These are phyloP conservation scores for Sporisorium exsertum DNA, from an alignment of 1,284 basidiomycete species.

Conservation along the genomic window DNA sequence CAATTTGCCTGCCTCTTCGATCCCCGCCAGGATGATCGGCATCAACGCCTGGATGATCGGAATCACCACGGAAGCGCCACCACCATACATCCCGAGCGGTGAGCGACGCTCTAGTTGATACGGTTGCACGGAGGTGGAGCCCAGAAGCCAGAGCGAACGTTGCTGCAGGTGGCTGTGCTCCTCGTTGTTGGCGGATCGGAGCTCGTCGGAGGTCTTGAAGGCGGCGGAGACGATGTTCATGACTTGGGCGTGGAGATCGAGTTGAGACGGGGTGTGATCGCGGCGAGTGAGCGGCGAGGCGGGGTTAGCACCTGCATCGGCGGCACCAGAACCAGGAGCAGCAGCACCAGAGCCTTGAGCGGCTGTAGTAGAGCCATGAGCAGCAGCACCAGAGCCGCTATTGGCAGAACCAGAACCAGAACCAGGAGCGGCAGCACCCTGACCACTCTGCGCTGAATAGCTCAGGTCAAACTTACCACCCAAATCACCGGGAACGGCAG, in stretches of 20 bases:
- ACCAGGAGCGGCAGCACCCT: no score
- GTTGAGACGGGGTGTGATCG: not conserved
- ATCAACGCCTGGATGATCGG: not conserved
- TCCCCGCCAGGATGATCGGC: slow-evolving; percentile 8
- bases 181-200: not conserved
- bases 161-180: not conserved
- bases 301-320: not conserved
- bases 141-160: not conserved
- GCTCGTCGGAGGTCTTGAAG: not conserved
- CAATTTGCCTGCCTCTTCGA: slow-evolving; percentile 6
- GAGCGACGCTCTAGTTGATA: not conserved
- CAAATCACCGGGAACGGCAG: no score
- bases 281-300: not conserved
- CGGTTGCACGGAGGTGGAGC: not conserved
- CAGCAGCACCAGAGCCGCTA: no score
- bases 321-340: no score
- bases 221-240: not conserved
- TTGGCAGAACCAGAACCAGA: no score
- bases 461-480: no score
- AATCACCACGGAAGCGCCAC: not conserved
- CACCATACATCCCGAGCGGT: not conserved
- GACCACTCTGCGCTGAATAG: no score
- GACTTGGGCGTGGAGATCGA: not conserved
- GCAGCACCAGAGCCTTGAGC: no score
- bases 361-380: no score